Conservation (phyloP, 2,329 filamentous ascomycete species). For the Purpureocillium lavendulum region DNA sequence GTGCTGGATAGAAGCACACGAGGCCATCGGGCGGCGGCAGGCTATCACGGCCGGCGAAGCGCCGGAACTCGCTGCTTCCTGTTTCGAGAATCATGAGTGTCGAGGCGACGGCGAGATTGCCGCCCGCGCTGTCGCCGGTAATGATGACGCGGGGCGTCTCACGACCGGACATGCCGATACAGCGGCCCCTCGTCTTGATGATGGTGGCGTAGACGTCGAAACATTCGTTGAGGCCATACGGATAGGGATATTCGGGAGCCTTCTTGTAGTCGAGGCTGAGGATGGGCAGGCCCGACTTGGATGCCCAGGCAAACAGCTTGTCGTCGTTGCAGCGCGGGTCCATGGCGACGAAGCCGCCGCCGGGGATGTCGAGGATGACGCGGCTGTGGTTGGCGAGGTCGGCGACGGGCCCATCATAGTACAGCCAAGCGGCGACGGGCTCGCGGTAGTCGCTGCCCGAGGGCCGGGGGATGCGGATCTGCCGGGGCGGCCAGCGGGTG, state of each 20-base stretch:
- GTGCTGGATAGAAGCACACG: conserved; percentile 76
- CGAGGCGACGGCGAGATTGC: conserved; percentile 52
- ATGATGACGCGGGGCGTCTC: conserved; percentile 32
- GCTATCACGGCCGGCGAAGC: conserved; percentile 30
- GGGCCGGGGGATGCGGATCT: conserved; percentile 77
- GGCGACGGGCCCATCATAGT: conserved; percentile 81
- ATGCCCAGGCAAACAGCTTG: conserved; percentile 86
- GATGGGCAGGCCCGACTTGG: conserved; percentile 78
- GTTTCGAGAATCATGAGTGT: conserved; percentile 86
- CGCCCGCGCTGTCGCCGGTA: conserved; percentile 41
- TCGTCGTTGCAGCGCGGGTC: conserved; percentile 90
- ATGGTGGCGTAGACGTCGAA: conserved; percentile 36
- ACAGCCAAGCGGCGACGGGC: conserved; percentile 80
- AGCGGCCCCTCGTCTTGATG: conserved; percentile 28
- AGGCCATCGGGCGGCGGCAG: conserved; percentile 73
- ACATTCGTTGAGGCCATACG: conserved; percentile 39
- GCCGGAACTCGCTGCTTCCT: conserved; percentile 33
- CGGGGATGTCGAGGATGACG: conserved; percentile 81
- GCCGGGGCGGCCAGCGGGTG: conserved; percentile 72
- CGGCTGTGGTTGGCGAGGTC: conserved; percentile 69
- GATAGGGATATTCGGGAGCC: conserved; percentile 42
- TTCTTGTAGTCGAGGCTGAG: conserved; percentile 78
- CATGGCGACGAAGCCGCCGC: conserved; percentile 96
- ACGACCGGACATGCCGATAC: conserved; percentile 33
- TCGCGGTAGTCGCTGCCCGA: conserved; percentile 73